These are phyloP conservation scores for Daldinia decipiens DNA, from an alignment of 495 filamentous ascomycete genomes.

Conservation along the genomic window DNA sequence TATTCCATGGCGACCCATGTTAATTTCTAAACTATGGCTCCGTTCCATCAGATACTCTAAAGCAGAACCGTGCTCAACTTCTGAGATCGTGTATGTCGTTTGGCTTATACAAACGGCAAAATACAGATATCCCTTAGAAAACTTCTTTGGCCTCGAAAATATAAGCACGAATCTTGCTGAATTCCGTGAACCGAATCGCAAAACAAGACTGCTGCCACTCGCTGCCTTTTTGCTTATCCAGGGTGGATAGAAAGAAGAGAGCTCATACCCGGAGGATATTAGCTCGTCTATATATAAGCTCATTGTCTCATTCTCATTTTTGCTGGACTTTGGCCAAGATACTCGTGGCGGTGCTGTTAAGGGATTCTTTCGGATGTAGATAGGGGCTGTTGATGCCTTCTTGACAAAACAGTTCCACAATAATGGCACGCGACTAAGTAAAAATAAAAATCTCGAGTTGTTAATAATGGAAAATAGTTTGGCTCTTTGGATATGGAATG, in stretches of 20 bases:
- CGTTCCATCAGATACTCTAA: conserved; percentile 30
- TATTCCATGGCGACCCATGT: conserved; percentile 18
- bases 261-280: conserved; percentile 11
- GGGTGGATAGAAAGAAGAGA: conserved; percentile 25
- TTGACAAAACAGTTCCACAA: conserved; percentile 16
- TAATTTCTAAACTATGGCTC: conserved; percentile 13
- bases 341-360: not conserved
- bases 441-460: conserved; percentile 4
- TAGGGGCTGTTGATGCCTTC: conserved; percentile 16
- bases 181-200: conserved; percentile 9
- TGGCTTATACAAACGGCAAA: conserved; percentile 25
- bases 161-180: conserved; percentile 20
- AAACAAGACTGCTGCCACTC: conserved; percentile 12
- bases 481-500: conserved; percentile 17
- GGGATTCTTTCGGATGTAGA: conserved; percentile 10
- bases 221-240: conserved; percentile 20
- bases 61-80: conserved; percentile 11
- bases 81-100: not conserved
- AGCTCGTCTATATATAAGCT: conserved; percentile 16
- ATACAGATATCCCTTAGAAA: conserved; percentile 5
- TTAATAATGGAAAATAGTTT: conserved; percentile 20
- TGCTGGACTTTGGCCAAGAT: conserved; percentile 14
- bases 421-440: conserved; percentile 6
- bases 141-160: conserved; percentile 11
- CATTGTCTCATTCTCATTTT: conserved; percentile 8